These are phyloP conservation scores for Pseudonitzschia delicatissima DNA, from an alignment of 108 stramenopile species.

Conservation along the genomic window DNA sequence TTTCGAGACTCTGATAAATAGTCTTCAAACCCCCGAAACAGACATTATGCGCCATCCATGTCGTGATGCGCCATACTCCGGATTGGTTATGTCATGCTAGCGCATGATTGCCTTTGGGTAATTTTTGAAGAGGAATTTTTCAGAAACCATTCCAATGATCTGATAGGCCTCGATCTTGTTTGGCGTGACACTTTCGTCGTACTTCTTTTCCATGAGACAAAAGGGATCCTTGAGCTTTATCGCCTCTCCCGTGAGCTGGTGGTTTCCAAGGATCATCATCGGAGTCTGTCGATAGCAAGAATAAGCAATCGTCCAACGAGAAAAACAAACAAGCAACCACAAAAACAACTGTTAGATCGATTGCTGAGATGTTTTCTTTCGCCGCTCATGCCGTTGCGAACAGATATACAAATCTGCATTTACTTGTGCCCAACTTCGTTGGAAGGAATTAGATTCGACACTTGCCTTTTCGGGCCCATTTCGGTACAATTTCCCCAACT, in stretches of 20 bases:
- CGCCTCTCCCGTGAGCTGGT: conserved; percentile 61
- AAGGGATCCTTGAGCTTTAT: conserved; percentile 63
- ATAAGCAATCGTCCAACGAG: too few species aligned
- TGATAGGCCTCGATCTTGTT: conserved; percentile 33
- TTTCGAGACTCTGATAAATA: too few species aligned
- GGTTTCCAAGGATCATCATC: conserved; percentile 59
- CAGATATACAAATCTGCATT: too few species aligned
- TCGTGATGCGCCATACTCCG: too few species aligned
- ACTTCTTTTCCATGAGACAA: conserved; percentile 54
- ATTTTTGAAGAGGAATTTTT: conserved; percentile 63
- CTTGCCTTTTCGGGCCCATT: conserved; percentile 17
- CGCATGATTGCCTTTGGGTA: conserved; percentile 81
- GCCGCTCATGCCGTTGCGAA: too few species aligned
- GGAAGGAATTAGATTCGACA: too few species aligned
- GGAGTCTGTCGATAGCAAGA: conserved; percentile 54
- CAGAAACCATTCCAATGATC: conserved; percentile 61
- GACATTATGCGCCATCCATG: too few species aligned
- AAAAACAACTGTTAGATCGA: too few species aligned
- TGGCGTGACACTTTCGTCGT: conserved; percentile 1
- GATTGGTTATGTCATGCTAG: too few species aligned
- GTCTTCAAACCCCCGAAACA: too few species aligned
- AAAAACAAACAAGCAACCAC: background rate
- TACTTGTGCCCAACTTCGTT: too few species aligned
- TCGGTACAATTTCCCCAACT: conserved; percentile 37
- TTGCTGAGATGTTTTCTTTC: too few species aligned